Percentiles rank a stretch among this genome's conserved stretches.
Conservation (phyloP, 495 filamentous ascomycete species). For the Penicillium simplicissimum region DNA sequence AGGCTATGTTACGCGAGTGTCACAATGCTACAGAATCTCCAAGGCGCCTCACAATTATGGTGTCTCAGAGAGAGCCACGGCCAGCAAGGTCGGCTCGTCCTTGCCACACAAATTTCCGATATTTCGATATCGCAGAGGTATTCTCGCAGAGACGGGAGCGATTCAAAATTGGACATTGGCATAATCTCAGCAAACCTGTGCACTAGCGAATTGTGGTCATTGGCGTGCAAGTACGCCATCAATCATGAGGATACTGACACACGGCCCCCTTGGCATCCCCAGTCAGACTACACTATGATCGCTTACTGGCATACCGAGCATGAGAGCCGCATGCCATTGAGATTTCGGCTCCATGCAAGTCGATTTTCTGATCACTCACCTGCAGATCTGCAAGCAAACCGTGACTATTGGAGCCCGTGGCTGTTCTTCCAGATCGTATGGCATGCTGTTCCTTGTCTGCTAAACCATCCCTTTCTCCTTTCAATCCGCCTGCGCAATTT, state of each 20-base stretch:
- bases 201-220: constrained; percentile 41
- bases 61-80: background rate
- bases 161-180: constrained; percentile 36
- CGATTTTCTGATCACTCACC: constrained; percentile 38
- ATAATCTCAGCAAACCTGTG: constrained; percentile 39
- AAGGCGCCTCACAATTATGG: constrained; percentile 26
- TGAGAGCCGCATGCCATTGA: constrained; percentile 45
- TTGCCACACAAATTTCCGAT: constrained; percentile 3
- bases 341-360: constrained; percentile 42
- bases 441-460: constrained; percentile 43
- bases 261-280: constrained; percentile 45
- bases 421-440: constrained; percentile 45
- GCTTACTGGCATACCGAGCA: constrained; percentile 45
- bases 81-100: background rate
- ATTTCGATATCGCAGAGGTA: constrained; percentile 7
- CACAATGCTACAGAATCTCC: constrained; percentile 39
- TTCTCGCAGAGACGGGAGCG: constrained; percentile 2
- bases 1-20: constrained; percentile 42
- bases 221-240: constrained; percentile 42
- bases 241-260: constrained; percentile 28
- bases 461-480: constrained; percentile 48
- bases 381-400: constrained; percentile 34
- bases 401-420: constrained; percentile 49
- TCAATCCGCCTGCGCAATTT: constrained; percentile 45
- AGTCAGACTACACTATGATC: constrained; percentile 44